These are phyloP conservation scores for Penstemon barbatus DNA, from an alignment of 257 asterid species.

Conservation along the genomic window DNA sequence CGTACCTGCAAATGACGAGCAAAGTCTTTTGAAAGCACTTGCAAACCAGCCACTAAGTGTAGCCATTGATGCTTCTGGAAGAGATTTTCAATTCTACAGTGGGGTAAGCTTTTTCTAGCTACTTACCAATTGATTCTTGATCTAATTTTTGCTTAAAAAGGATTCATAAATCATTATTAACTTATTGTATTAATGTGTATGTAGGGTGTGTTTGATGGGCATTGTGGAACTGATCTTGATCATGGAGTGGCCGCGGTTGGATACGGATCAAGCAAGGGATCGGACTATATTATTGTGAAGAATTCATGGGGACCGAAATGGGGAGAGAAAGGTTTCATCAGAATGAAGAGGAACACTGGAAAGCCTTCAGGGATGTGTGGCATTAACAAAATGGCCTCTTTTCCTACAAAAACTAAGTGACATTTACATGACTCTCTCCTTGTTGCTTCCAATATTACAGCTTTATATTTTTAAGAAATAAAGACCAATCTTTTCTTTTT, in stretches of 20 bases:
- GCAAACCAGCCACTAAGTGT: slow-evolving; percentile 78
- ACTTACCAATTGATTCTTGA: too few relatives aligned
- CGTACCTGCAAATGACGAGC: slow-evolving; percentile 65
- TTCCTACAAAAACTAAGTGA: slow-evolving; percentile 51
- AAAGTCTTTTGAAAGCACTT: slow-evolving; percentile 61
- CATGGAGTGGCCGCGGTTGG: slow-evolving; percentile 74
- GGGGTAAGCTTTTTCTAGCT: slow-evolving; percentile 42
- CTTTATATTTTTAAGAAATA: too few relatives aligned
- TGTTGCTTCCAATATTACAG: not conserved
- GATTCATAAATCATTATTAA: not conserved
- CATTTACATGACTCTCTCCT: too few relatives aligned
- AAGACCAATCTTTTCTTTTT: too few relatives aligned
- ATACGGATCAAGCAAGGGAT: slow-evolving; percentile 51
- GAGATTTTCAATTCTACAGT: slow-evolving; percentile 71
- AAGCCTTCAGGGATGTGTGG: slow-evolving; percentile 60
- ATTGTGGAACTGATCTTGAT: slow-evolving; percentile 54
- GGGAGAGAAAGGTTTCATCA: slow-evolving; percentile 68
- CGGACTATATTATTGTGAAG: slow-evolving; percentile 52
- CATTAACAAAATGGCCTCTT: slow-evolving; percentile 63
- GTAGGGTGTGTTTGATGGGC: slow-evolving; percentile 65
- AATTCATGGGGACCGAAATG: slow-evolving; percentile 67
- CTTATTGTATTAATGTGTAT: slow-evolving; percentile 15
- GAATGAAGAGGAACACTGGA: slow-evolving; percentile 58
- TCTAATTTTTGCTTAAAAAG: not conserved
- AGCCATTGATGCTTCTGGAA: slow-evolving; percentile 77